phyloP scores from a whole-genome alignment of 2,329 filamentous ascomycete genomes.

The Bipolaris sorokiniana region DNA sequence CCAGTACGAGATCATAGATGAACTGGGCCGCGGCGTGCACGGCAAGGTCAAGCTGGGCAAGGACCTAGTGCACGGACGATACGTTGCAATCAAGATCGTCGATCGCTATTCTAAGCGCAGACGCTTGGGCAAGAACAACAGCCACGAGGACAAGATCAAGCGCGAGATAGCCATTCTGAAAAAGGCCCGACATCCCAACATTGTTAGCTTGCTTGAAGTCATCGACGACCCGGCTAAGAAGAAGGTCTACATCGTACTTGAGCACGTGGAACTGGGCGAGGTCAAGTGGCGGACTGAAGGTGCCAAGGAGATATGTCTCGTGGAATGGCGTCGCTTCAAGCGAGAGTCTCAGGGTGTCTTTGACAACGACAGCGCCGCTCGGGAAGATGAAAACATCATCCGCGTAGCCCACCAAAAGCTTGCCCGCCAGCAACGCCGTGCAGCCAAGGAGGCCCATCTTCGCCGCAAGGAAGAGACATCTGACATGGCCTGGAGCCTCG shows the following conservation, averaged over 20 bases:
- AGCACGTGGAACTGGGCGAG: constrained; percentile 93
- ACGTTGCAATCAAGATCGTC: constrained; percentile 98
- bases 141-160: constrained; percentile 82
- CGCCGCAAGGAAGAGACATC: constrained; percentile 46
- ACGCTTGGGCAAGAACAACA: constrained; percentile 77
- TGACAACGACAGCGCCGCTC: constrained; percentile 50
- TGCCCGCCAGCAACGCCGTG: constrained; percentile 53
- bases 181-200: constrained; percentile 96
- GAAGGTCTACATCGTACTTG: constrained; percentile 98
- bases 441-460: constrained; percentile 45
- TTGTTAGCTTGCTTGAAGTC: constrained; percentile 92
- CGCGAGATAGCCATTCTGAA: constrained; percentile 97
- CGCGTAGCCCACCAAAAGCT: constrained; percentile 44
- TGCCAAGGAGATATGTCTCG: constrained; percentile 77
- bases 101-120: constrained; percentile 93
- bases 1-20: constrained; percentile 95
- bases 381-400: constrained; percentile 55
- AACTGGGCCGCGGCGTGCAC: constrained; percentile 93
- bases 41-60: constrained; percentile 96
- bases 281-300: constrained; percentile 93
- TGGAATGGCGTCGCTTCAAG: constrained; percentile 82
- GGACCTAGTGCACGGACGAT: constrained; percentile 74
- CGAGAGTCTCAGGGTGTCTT: constrained; percentile 64
- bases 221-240: constrained; percentile 96
- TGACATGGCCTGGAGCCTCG: constrained; percentile 80